These are phyloP conservation scores for Aspergillus leporis DNA, from an alignment of 495 filamentous ascomycete species.

Conservation along the genomic window DNA sequence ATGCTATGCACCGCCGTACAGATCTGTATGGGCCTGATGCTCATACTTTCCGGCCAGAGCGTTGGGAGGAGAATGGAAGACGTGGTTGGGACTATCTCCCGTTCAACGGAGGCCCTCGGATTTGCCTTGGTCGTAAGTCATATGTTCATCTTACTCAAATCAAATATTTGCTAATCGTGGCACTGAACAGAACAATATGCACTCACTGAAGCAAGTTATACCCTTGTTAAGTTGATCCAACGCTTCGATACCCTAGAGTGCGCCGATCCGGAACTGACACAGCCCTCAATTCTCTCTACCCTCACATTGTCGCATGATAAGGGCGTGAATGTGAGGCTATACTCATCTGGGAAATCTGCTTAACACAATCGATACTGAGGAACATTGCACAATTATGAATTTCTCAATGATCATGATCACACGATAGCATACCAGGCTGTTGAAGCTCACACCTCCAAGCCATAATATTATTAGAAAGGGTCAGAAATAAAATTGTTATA, in stretches of 20 bases:
- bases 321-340: conserved; percentile 39
- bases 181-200: conserved; percentile 60
- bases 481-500: too few species aligned
- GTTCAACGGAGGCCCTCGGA: conserved; percentile 81
- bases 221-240: conserved; percentile 71
- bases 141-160: neutral
- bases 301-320: conserved; percentile 42
- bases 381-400: neutral
- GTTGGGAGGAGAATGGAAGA: conserved; percentile 63
- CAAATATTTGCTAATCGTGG: neutral
- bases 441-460: neutral
- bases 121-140: conserved; percentile 82
- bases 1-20: conserved; percentile 76
- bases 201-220: conserved; percentile 80
- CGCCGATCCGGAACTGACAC: conserved; percentile 31
- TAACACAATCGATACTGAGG: too few species aligned
- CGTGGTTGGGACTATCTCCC: conserved; percentile 73
- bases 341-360: conserved; percentile 6
- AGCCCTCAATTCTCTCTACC: conserved; percentile 35
- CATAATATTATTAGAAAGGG: neutral
- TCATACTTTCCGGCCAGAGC: conserved; percentile 65
- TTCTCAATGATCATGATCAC: neutral
- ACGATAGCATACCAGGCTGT: neutral
- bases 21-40: conserved; percentile 51
- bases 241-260: conserved; percentile 54